Base-by-base conservation (phyloP, 495 filamentous ascomycete genomes). In the Penicillium paxilli region DNA sequence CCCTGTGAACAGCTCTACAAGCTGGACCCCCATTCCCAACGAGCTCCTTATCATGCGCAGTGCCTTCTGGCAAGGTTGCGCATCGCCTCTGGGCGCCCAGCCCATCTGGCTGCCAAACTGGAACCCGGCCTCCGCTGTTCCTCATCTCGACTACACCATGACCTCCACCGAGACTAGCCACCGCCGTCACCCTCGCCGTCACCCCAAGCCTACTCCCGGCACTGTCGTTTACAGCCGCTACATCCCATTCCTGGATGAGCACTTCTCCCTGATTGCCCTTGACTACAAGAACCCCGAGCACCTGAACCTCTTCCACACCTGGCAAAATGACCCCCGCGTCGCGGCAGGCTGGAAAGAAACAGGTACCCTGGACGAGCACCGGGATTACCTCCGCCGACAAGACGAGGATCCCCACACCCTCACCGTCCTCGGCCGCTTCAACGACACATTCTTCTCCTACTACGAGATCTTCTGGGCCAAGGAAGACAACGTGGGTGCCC, bases 401-500 rank as follows among this genome's bases (percentile, higher is more conserved):
- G 71, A 85, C 51, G 75, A 77, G 40, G 83, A 86, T 52, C 80
- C 82, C 0, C 83, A 86, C 55, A 74, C 78, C 51, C 63, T 86
- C 1, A 73, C 79, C 20, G 66, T 87, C 17, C 64, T 87, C 30
- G 83, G 77, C 6, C 67, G 73, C 7, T 86, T 86, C 52, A 77
- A 87, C 32, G 80, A 82, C 26, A 74, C 66, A 21, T 70, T 64
- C 21, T 87, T 87, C 63, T 82, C 83, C 2, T 87, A 86, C 57
- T 85, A 84, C 57, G 83, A 87, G 68, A 74, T 86, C 9, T 87
- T 85, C 65, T 87, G 83, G 84, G 80, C 76, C 20, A 83, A 84
- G 76, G 84, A 87, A 60, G 80, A 87, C 57, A 72, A 75, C 42
- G 72, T 84, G 16, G 83, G 83, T 44, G 80, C 82, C 6, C 82